A percentile compares a stretch with the other conserved stretches of the same genome.
These are phyloP conservation scores for Cryphonectria parasitica DNA, from an alignment of 2,329 filamentous ascomycete genomes.

Conservation along the genomic window DNA sequence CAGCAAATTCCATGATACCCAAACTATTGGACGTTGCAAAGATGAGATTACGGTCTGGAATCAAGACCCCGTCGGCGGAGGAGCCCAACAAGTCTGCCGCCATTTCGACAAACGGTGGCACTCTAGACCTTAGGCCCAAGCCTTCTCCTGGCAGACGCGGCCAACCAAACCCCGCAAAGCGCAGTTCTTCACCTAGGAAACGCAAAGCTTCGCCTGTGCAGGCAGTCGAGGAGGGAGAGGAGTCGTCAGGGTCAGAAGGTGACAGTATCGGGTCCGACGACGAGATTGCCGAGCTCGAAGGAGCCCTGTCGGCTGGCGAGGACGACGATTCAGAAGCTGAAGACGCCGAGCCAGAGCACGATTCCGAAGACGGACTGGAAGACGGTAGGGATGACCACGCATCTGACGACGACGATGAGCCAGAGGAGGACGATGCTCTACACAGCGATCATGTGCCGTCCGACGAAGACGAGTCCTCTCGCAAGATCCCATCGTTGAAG, in stretches of 20 bases:
- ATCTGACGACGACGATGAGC: constrained; percentile 25
- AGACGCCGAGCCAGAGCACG: constrained; percentile 45
- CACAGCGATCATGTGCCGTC: constrained; percentile 48
- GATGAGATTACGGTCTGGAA: constrained; percentile 29
- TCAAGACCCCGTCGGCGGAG: constrained; percentile 29
- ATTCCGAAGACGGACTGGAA: constrained; percentile 52
- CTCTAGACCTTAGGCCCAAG: constrained; percentile 17
- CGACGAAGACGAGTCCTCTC: constrained; percentile 34
- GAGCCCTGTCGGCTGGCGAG: constrained; percentile 60
- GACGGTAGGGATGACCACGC: constrained; percentile 41
- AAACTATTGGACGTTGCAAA: constrained; percentile 17
- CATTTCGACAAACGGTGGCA: not conserved
- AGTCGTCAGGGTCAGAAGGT: not conserved
- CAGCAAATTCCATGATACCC: constrained; percentile 17
- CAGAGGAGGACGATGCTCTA: constrained; percentile 34
- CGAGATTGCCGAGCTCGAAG: constrained; percentile 51
- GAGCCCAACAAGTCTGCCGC: constrained; percentile 18
- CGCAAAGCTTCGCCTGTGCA: constrained; percentile 63
- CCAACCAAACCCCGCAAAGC: constrained; percentile 7
- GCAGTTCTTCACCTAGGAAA: constrained; percentile 51
- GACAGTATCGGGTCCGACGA: constrained; percentile 58
- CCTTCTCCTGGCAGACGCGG: constrained; percentile 16
- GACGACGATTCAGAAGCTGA: constrained; percentile 48
- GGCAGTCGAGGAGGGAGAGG: constrained; percentile 52
- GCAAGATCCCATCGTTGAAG: constrained; percentile 24